Evolutionary conservation across 345 rosid species (phyloP).

Genomic region (Citrus inodora): DNA sequence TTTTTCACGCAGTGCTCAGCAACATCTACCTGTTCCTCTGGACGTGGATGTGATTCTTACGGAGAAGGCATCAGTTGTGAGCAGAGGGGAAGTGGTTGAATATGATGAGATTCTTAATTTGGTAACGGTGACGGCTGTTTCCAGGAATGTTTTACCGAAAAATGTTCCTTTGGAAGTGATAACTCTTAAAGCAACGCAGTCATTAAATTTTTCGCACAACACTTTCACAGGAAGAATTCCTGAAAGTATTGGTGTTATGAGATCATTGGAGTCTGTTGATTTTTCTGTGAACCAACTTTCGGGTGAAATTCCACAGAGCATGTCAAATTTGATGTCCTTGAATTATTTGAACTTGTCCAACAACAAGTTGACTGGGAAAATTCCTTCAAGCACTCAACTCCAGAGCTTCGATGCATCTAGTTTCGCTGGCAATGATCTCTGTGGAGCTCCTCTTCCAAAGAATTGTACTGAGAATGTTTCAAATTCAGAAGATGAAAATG

Average conservation of each 20-base stretch:
- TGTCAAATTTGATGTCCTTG: not conserved
- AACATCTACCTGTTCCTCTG: not conserved
- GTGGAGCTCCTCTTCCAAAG: not conserved
- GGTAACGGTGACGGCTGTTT: not conserved
- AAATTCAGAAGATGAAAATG: not conserved
- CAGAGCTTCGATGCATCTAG: not conserved
- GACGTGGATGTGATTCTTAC: not conserved
- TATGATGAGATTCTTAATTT: not conserved
- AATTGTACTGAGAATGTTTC: not conserved
- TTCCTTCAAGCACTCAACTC: slow-evolving; percentile 1
- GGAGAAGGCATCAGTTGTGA: not conserved
- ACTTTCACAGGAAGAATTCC: not conserved
- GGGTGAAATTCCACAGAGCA: slow-evolving; percentile 3
- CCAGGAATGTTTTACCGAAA: not conserved
- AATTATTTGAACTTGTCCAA: not conserved
- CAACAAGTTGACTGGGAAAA: not conserved
- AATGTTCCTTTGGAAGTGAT: not conserved
- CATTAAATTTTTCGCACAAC: not conserved
- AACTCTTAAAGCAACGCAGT: not conserved
- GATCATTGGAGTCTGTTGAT: not conserved
- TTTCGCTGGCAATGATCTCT: slow-evolving; percentile 5
- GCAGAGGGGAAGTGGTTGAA: not conserved
- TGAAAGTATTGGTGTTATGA: not conserved
- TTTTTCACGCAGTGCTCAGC: not conserved
- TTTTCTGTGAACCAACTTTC: slow-evolving; percentile 3